These are phyloP conservation scores for Bipolaris bicolor DNA, from an alignment of 2,329 filamentous ascomycete genomes.

Conservation along the genomic window DNA sequence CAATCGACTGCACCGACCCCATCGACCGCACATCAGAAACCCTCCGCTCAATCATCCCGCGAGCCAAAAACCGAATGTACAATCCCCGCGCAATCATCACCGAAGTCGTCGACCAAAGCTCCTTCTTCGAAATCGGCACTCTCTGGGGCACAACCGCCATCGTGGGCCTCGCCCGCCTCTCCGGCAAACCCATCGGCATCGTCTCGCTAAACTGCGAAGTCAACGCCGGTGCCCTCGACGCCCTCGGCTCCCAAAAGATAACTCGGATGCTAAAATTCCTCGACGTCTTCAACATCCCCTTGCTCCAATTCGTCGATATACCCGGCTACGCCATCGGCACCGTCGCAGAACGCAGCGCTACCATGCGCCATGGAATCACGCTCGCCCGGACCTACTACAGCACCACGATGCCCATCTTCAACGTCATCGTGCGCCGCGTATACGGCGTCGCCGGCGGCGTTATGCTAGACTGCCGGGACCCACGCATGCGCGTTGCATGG, in stretches of 20 bases:
- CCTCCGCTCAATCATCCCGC: constrained; percentile 63
- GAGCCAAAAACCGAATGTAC: constrained; percentile 65
- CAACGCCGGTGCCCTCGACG: constrained; percentile 66
- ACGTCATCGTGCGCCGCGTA: constrained; percentile 64
- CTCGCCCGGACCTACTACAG: constrained; percentile 67
- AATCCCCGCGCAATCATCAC: constrained; percentile 63
- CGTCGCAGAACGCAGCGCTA: constrained; percentile 65
- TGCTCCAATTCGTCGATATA: constrained; percentile 68
- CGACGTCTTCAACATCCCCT: constrained; percentile 69
- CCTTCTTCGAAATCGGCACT: constrained; percentile 69
- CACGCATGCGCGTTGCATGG: constrained; percentile 67
- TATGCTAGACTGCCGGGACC: constrained; percentile 68
- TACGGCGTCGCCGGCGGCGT: constrained; percentile 70
- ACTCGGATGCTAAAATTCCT: constrained; percentile 66
- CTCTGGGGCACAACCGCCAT: constrained; percentile 69
- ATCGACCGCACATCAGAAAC: constrained; percentile 56
- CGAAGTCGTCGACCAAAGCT: constrained; percentile 61
- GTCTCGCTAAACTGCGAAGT: constrained; percentile 65
- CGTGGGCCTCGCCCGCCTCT: constrained; percentile 64
- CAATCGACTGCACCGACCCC: constrained; percentile 56
- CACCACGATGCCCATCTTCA: constrained; percentile 68
- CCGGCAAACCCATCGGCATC: constrained; percentile 64
- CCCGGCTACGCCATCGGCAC: constrained; percentile 69
- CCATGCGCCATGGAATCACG: constrained; percentile 69
- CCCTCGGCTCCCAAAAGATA: constrained; percentile 66